Evolutionary conservation across 192 early-diverging fungal species (phyloP).

Genomic region (Phlyctochytrium planicorne): DNA sequence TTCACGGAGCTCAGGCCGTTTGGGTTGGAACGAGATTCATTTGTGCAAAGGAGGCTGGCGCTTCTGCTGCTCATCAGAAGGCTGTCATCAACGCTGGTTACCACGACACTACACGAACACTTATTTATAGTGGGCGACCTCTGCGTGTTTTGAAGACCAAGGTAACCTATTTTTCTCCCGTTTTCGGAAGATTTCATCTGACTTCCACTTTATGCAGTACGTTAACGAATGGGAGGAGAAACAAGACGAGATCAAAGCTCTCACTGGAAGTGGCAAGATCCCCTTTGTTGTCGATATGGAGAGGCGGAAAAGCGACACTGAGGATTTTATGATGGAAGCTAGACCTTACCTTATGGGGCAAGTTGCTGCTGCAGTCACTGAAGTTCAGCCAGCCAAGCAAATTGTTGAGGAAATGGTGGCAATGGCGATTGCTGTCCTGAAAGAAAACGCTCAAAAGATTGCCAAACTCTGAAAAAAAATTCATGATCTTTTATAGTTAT

Average conservation of each 20-base stretch:
- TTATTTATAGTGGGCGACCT: slow-evolving; percentile 36
- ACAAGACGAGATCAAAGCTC: slow-evolving; percentile 27
- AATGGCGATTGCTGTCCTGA: slow-evolving; percentile 24
- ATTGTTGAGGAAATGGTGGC: slow-evolving; percentile 43
- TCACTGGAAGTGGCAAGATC: slow-evolving; percentile 23
- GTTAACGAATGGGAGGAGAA: slow-evolving; percentile 26
- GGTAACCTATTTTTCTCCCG: background rate
- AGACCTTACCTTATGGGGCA: slow-evolving; percentile 40
- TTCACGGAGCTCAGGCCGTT: slow-evolving; percentile 36
- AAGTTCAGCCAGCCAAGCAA: slow-evolving; percentile 37
- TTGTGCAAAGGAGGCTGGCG: slow-evolving; percentile 37
- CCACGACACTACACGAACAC: slow-evolving; percentile 38
- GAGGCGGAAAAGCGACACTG: background rate
- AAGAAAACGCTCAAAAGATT: background rate
- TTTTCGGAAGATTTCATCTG: background rate
- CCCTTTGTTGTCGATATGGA: slow-evolving; percentile 22
- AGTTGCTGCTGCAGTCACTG: slow-evolving; percentile 33
- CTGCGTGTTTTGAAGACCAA: slow-evolving; percentile 25
- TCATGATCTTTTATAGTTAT: background rate
- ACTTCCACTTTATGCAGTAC: background rate
- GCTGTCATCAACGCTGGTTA: slow-evolving; percentile 31
- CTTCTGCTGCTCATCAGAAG: slow-evolving; percentile 31
- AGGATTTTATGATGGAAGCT: slow-evolving; percentile 11
- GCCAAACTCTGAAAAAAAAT: slow-evolving; percentile 1
- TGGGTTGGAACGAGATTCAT: slow-evolving; percentile 45